A percentile compares a stretch with the other conserved stretches of the same genome.
phyloP scores from a whole-genome alignment of 1,139 yeast species.

The Pichia sp. region DNA sequence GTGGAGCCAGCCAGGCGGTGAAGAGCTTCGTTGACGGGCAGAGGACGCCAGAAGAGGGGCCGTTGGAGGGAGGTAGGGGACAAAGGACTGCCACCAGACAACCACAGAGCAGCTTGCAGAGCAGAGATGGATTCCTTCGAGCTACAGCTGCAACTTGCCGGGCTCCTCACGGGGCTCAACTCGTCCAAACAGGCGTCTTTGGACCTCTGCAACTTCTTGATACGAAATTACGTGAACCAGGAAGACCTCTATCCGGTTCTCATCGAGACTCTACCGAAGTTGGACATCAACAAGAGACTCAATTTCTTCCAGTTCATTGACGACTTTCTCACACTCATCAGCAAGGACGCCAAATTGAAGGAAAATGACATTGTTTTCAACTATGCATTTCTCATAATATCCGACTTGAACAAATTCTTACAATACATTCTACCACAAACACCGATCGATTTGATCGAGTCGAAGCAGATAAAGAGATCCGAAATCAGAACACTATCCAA shows the following conservation, averaged over 20 bases:
- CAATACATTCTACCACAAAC: slow-evolving; percentile 50
- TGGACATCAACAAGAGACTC: slow-evolving; percentile 59
- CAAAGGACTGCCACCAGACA: too few species aligned
- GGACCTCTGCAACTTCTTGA: slow-evolving; percentile 58
- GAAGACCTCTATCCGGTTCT: slow-evolving; percentile 75
- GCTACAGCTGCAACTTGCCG: slow-evolving; percentile 67
- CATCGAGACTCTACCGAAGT: slow-evolving; percentile 59
- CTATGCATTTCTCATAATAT: slow-evolving; percentile 46
- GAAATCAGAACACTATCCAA: slow-evolving; percentile 39
- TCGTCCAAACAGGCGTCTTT: slow-evolving; percentile 60
- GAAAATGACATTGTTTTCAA: slow-evolving; percentile 16
- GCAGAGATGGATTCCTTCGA: slow-evolving; percentile 68
- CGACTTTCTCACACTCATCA: slow-evolving; percentile 43
- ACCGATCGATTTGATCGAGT: slow-evolving; percentile 16
- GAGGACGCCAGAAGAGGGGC: too few species aligned
- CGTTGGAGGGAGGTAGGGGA: too few species aligned
- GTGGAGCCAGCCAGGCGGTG: too few species aligned
- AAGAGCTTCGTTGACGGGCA: too few species aligned
- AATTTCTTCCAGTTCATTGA: slow-evolving; percentile 72
- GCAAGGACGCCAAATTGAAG: slow-evolving; percentile 14
- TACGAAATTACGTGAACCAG: slow-evolving; percentile 56
- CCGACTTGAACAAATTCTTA: slow-evolving; percentile 46
- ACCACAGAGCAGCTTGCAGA: neutral
- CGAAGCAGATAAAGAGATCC: neutral
- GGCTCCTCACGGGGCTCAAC: slow-evolving; percentile 55